Evolutionary conservation across 352 stramenopile species (phyloP).

Genomic region (Globisporangium irregulare): DNA sequence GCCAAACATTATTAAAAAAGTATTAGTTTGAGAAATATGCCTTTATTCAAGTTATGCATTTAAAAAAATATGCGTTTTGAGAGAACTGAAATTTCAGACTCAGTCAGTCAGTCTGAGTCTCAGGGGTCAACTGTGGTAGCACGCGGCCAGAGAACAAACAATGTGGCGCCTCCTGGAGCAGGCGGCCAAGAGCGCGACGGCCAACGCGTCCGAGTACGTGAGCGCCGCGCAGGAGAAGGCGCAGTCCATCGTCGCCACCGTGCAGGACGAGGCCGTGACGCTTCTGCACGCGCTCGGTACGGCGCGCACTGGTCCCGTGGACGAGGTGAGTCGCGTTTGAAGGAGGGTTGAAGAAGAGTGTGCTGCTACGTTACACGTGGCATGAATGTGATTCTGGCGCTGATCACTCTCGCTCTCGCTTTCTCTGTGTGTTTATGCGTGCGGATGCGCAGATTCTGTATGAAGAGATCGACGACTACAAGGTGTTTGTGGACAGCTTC

Average conservation of each 20-base stretch:
- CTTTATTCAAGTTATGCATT: no score
- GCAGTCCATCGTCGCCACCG: conserved; percentile 61
- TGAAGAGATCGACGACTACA: conserved; percentile 72
- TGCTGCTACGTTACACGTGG: neutral
- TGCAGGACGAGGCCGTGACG: conserved; percentile 71
- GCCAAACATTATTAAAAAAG: no score
- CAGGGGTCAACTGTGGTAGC: no score
- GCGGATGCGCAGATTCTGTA: conserved; percentile 48
- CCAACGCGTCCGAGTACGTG: conserved; percentile 71
- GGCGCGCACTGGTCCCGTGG: conserved; percentile 55
- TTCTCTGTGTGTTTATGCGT: neutral
- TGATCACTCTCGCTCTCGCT: no score
- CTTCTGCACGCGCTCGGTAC: conserved; percentile 69
- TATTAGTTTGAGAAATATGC: no score
- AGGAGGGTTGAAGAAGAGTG: neutral
- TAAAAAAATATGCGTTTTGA: no score
- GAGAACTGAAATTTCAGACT: no score
- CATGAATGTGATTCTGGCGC: neutral
- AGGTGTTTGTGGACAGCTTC: conserved; percentile 62
- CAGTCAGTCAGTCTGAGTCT: no score
- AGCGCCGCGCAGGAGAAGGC: conserved; percentile 72
- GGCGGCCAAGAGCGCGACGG: conserved; percentile 67
- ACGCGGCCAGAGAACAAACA: conserved; percentile 8
- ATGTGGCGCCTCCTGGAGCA: conserved; percentile 83
- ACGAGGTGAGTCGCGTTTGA: conserved; percentile 41